Percentiles rank a stretch among this genome's conserved stretches.
These are phyloP conservation scores for Cucurbitaria berberidis DNA, from an alignment of 2,329 filamentous ascomycete genomes.

Conservation along the genomic window DNA sequence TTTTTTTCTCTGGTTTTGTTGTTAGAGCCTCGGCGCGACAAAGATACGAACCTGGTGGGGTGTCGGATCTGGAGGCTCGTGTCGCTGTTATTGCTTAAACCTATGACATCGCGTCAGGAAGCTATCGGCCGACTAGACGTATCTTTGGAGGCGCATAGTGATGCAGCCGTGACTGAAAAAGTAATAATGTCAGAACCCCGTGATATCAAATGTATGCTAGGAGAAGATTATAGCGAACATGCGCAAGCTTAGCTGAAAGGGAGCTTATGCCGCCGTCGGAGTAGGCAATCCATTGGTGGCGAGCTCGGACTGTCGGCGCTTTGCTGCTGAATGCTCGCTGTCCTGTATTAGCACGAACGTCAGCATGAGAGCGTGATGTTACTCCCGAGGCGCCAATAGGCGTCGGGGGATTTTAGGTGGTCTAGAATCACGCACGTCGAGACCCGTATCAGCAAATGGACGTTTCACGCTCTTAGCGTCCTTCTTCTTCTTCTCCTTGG, in stretches of 20 bases:
- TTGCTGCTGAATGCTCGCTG: slow-evolving; percentile 41
- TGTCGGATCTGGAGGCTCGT: slow-evolving; percentile 10
- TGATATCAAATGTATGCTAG: slow-evolving; percentile 16
- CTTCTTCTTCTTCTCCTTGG: slow-evolving; percentile 49
- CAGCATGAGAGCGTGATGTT: slow-evolving; percentile 34
- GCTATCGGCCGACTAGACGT: slow-evolving; percentile 13
- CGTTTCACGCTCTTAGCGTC: slow-evolving; percentile 48
- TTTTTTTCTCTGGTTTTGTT: slow-evolving; percentile 37
- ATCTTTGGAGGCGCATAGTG: slow-evolving; percentile 15
- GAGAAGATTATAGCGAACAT: slow-evolving; percentile 33
- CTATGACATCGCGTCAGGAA: slow-evolving; percentile 9
- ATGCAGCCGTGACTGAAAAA: slow-evolving; percentile 34
- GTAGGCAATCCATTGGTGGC: slow-evolving; percentile 37
- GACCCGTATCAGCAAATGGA: slow-evolving; percentile 51
- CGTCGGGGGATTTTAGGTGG: slow-evolving; percentile 24
- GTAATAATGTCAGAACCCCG: slow-evolving; percentile 33
- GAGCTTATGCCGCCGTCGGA: slow-evolving; percentile 37
- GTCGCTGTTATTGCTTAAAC: not conserved
- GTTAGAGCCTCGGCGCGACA: slow-evolving; percentile 19
- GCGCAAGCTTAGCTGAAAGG: slow-evolving; percentile 37
- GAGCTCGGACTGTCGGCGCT: slow-evolving; percentile 40
- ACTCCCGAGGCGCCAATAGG: slow-evolving; percentile 23
- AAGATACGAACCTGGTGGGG: slow-evolving; percentile 22
- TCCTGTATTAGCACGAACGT: slow-evolving; percentile 47
- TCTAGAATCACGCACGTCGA: slow-evolving; percentile 53